These are phyloP conservation scores for Zelopaecilomyces penicillatus DNA, from an alignment of 2,329 filamentous ascomycete species.

Conservation along the genomic window DNA sequence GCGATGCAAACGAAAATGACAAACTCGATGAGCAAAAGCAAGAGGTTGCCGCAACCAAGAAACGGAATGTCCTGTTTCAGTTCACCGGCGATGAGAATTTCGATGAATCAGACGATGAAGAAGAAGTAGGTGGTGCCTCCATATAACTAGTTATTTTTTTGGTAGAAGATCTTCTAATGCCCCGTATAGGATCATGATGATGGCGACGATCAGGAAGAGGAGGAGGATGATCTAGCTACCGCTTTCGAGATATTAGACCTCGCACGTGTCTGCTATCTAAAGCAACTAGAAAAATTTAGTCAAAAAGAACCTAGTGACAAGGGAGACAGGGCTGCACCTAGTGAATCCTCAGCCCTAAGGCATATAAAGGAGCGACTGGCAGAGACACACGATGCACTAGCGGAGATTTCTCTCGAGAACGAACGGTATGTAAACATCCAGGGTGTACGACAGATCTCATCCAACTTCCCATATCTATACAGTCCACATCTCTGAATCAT, in stretches of 20 bases:
- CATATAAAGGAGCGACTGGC: constrained; percentile 78
- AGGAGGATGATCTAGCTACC: constrained; percentile 66
- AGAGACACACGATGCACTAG: constrained; percentile 87
- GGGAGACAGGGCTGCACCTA: constrained; percentile 33
- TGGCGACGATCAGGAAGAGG: constrained; percentile 44
- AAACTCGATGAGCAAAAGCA: constrained; percentile 27
- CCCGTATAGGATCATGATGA: constrained; percentile 28
- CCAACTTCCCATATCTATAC: not conserved
- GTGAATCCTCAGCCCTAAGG: constrained; percentile 34
- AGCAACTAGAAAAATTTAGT: constrained; percentile 37
- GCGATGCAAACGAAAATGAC: constrained; percentile 30
- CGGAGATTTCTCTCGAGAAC: constrained; percentile 95
- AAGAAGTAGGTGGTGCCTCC: constrained; percentile 42
- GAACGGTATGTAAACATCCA: constrained; percentile 61
- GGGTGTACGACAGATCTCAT: too few relatives aligned
- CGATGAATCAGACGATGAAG: constrained; percentile 72
- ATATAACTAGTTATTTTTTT: not conserved
- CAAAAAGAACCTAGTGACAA: constrained; percentile 29
- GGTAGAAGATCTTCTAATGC: constrained; percentile 4
- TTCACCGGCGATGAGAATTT: constrained; percentile 94
- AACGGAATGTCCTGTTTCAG: constrained; percentile 81
- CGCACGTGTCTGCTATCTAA: constrained; percentile 57
- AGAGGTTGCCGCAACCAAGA: constrained; percentile 38
- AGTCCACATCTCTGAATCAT: not conserved
- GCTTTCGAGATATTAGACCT: constrained; percentile 82